phyloP scores from a whole-genome alignment of 768 basidiomycete species.

The Pulveroboletus sp. region DNA sequence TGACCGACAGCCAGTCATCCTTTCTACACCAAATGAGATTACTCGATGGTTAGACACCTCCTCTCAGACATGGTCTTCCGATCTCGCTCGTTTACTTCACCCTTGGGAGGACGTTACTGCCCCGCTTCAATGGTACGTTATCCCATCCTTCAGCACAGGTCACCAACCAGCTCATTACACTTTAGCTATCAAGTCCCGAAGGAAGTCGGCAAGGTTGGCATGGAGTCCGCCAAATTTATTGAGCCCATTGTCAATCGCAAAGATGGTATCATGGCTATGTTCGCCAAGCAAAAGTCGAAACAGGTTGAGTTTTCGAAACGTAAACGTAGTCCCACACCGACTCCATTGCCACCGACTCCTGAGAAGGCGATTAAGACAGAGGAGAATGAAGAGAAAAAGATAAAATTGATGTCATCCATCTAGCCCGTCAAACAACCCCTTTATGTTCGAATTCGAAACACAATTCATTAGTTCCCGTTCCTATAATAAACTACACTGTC shows the following conservation, averaged over 20 bases:
- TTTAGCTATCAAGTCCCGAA: conserved; percentile 80
- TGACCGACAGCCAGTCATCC: conserved; percentile 82
- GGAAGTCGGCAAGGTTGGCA: conserved; percentile 89
- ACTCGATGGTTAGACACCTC: conserved; percentile 73
- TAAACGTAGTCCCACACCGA: conserved; percentile 23
- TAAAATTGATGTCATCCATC: conserved; percentile 11
- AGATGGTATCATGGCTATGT: conserved; percentile 85
- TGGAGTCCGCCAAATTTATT: conserved; percentile 76
- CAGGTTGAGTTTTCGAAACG: conserved; percentile 23
- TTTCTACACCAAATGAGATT: conserved; percentile 57
- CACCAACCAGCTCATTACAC: background rate
- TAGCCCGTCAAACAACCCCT: background rate
- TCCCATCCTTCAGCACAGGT: background rate
- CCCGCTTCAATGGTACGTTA: conserved; percentile 64
- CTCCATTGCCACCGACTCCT: background rate
- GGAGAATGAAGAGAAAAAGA: conserved; percentile 18
- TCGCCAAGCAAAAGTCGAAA: conserved; percentile 52
- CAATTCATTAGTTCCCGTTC: background rate
- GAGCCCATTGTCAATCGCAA: conserved; percentile 73
- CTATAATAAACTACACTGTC: conserved; percentile 12
- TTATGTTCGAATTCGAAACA: background rate
- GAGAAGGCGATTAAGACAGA: conserved; percentile 5
- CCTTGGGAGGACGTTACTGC: conserved; percentile 49
- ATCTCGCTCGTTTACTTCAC: conserved; percentile 54
- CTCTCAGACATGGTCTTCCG: conserved; percentile 56